Conservation (phyloP, 1,139 yeast genomes). For the Kluyveromyces marxianus region DNA sequence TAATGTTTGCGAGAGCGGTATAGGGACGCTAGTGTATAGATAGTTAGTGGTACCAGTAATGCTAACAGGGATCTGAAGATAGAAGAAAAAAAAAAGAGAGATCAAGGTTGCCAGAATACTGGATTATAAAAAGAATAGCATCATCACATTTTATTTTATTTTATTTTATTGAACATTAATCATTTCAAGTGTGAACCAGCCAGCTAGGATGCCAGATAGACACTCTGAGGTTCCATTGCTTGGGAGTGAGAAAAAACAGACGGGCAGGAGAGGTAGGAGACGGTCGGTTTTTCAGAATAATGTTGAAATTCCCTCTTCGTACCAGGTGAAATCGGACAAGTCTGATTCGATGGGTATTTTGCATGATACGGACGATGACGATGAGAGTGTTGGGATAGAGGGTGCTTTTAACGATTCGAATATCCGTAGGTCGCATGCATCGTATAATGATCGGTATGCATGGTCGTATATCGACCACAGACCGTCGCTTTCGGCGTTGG, state of each 20-base stretch:
- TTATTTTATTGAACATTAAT: too few species aligned
- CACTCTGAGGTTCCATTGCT: constrained; percentile 1
- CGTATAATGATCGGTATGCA: constrained; percentile 13
- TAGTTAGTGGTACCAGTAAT: too few species aligned
- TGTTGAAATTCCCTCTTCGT: background rate
- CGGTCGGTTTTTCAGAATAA: constrained; percentile 12
- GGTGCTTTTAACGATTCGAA: background rate
- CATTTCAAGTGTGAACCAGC: too few species aligned
- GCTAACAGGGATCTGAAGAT: too few species aligned
- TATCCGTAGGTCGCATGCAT: background rate
- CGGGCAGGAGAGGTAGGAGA: constrained; percentile 7
- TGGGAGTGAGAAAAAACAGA: background rate
- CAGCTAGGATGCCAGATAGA: background rate
- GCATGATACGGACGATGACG: constrained; percentile 24
- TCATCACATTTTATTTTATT: too few species aligned
- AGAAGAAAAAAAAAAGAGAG: too few species aligned
- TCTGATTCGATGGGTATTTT: constrained; percentile 29
- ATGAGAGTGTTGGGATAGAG: constrained; percentile 5
- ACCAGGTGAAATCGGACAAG: constrained; percentile 14
- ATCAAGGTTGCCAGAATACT: too few species aligned
- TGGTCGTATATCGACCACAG: constrained; percentile 29
- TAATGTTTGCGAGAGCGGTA: too few species aligned
- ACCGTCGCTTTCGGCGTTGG: constrained; percentile 18
- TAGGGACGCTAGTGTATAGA: too few species aligned
- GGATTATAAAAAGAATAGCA: too few species aligned